Base-by-base conservation (phyloP, 2,329 filamentous ascomycete species). In the Westerdykella sp. region DNA sequence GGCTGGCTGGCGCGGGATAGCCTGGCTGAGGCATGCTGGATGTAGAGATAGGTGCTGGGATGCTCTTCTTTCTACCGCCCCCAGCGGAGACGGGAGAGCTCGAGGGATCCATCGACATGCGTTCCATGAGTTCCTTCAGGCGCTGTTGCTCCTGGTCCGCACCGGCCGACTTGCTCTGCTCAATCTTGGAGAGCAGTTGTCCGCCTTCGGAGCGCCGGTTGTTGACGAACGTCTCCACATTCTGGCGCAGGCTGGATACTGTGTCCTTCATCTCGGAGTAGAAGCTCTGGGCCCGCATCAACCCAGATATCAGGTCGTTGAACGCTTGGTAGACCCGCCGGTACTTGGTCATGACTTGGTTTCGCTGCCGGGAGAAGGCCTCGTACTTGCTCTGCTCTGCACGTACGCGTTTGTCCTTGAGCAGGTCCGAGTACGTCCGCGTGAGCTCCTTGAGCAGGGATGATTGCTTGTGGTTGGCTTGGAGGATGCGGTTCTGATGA, bases 341-440 rank as follows among this genome's bases (percentile, higher is more conserved):
- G 69, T 97, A 98, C 63, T 83, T 87, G 56, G 81, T 83, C 68
- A 95, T 80, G 4, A 94, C 90, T 0, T 81, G 75, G 39, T 82
- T 85, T 35, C 88, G 78, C 63, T 95, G 89, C 43, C 88, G 78
- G 42, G 89, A 90, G 50, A 95, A 87, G 1, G 77, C 72, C 64
- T 98, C 93, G 60, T 96, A 97, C 68, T 94, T 96, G 71, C 82
- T 94, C 70, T 97, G 91, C 67, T 98, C 93, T 0, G 88, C 81
- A 39, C 89, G 80, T 12, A 98, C 91, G 43, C 93, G 80, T 73
- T 94, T 95, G 68, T 98, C 93, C 65, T 96, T 90, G 31, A 97
- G 71, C 6, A 98, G 75, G 46, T 84, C 81, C 58, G 90, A 91
- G 68, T 97, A 97, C 0, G 85, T 82, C 31, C 80, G 78, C 0